phyloP scores from a whole-genome alignment of 495 filamentous ascomycete genomes.

The Friedmanniomyces endolithicus region DNA sequence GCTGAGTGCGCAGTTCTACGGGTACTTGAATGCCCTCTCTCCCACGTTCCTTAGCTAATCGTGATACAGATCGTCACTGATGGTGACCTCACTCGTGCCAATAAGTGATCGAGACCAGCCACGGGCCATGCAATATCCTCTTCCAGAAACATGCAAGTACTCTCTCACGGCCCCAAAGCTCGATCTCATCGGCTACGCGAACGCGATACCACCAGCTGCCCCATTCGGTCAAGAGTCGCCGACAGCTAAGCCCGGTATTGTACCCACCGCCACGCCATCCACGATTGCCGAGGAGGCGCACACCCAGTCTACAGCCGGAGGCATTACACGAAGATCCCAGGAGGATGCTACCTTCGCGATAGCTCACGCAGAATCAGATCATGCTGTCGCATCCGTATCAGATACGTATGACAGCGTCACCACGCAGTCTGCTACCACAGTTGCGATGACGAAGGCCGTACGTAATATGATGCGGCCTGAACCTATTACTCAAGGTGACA shows the following conservation, averaged over 20 bases:
- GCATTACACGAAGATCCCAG: not conserved
- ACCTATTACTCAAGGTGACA: slow-evolving; percentile 14
- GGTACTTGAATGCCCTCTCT: slow-evolving; percentile 15
- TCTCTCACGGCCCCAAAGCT: not conserved
- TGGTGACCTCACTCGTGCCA: not conserved
- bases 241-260: not conserved
- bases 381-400: not conserved
- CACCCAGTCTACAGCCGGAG: not conserved
- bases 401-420: not conserved
- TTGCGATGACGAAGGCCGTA: slow-evolving; percentile 6
- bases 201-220: not conserved
- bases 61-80: not conserved
- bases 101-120: not conserved
- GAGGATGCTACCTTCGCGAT: not conserved
- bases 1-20: slow-evolving; percentile 32
- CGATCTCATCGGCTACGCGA: not conserved
- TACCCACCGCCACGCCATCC: not conserved
- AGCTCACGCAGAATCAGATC: not conserved
- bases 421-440: not conserved
- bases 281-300: not conserved
- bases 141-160: not conserved
- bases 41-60: not conserved
- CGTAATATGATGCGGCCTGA: slow-evolving; percentile 15
- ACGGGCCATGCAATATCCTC: not conserved
- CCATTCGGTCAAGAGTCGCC: not conserved